These are phyloP conservation scores for Claviceps paspali DNA, from an alignment of 2,329 filamentous ascomycete species.

Conservation along the genomic window DNA sequence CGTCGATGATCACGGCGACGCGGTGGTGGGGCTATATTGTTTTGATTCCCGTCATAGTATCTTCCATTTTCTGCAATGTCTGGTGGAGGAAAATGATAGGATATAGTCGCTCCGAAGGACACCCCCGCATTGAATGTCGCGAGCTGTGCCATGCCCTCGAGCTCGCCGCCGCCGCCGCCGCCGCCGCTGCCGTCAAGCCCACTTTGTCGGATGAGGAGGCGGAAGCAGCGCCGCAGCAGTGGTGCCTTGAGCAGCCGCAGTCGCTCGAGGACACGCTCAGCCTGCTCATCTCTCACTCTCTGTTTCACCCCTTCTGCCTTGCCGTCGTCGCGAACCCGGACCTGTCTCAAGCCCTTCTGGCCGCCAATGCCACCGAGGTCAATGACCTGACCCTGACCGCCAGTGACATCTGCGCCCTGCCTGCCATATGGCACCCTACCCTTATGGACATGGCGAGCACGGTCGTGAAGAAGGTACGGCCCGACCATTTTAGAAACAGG, in stretches of 20 bases:
- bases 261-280: constrained; percentile 6
- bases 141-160: constrained; percentile 10
- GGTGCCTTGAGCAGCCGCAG: constrained; percentile 7
- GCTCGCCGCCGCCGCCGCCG: constrained; percentile 9
- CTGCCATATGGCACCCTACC: not conserved
- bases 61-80: constrained; percentile 29
- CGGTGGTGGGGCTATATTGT: constrained; percentile 38
- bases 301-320: constrained; percentile 7
- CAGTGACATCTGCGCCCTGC: constrained; percentile 6
- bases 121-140: constrained; percentile 1
- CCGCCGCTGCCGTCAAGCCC: constrained; percentile 7
- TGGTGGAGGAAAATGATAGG: constrained; percentile 32
- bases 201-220: constrained; percentile 3
- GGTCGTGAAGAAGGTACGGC: constrained; percentile 4
- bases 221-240: constrained; percentile 1
- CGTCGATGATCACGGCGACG: constrained; percentile 33
- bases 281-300: constrained; percentile 8
- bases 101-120: constrained; percentile 16
- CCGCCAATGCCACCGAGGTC: not conserved
- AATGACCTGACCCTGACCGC: constrained; percentile 6
- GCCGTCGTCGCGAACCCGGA: constrained; percentile 2
- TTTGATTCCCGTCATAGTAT: constrained; percentile 32
- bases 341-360: constrained; percentile 5
- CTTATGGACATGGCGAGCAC: constrained; percentile 8
- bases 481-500: constrained; percentile 9